These are phyloP conservation scores for Xylariales sp. DNA, from an alignment of 2,329 filamentous ascomycete genomes.

Conservation along the genomic window DNA sequence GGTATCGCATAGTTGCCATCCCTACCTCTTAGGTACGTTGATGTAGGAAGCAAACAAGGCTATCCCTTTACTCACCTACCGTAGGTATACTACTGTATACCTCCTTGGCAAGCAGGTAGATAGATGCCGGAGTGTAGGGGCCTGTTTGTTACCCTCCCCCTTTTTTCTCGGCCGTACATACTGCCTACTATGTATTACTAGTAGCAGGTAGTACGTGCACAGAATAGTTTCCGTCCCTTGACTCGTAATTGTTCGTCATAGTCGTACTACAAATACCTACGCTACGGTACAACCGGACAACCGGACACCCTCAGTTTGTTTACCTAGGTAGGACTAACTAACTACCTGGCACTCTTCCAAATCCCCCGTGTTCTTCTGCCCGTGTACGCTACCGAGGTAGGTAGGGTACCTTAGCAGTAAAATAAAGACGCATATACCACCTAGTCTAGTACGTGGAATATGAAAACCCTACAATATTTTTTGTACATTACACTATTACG, in stretches of 20 bases:
- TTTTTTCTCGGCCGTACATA: constrained; percentile 25
- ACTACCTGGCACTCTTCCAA: not conserved
- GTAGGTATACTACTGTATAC: not conserved
- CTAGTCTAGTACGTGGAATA: no score
- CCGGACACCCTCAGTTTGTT: not conserved
- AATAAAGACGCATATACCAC: no score
- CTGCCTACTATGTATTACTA: no score
- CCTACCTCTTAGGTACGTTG: no score
- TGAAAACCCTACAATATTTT: not conserved
- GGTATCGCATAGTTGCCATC: not conserved
- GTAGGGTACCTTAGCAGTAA: not conserved
- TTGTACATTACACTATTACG: no score
- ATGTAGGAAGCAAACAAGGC: not conserved
- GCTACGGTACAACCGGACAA: not conserved
- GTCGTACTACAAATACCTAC: not conserved
- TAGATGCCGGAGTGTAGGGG: not conserved
- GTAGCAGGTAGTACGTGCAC: no score
- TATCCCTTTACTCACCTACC: not conserved
- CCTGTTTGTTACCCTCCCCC: not conserved
- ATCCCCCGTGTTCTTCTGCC: not conserved
- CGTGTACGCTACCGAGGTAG: not conserved
- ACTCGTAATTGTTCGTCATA: constrained; percentile 35
- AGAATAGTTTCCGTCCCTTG: constrained; percentile 16
- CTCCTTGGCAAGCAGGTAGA: constrained; percentile 6
- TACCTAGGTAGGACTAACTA: not conserved